Evolutionary conservation across 169 alveolate species (phyloP).

Genomic region (Plasmodium falciparum): DNA sequence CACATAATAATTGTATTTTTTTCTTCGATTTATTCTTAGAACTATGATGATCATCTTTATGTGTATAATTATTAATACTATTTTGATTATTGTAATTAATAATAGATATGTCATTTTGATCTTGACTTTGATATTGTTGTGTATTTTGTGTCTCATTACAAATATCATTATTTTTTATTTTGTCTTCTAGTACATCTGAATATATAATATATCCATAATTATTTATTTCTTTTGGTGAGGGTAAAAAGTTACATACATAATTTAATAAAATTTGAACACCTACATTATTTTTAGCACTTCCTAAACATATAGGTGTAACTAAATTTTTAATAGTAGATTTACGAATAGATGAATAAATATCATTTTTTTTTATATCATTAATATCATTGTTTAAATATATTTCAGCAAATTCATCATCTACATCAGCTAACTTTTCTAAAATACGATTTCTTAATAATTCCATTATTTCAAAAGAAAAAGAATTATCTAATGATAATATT

Average conservation of each 20-base stretch:
- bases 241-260: slow-evolving; percentile 94
- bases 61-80: neutral
- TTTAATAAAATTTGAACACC: slow-evolving; percentile 95
- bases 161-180: neutral
- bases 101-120: neutral
- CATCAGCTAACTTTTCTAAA: slow-evolving; percentile 92
- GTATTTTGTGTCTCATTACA: neutral
- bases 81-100: neutral
- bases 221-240: slow-evolving; percentile 90
- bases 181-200: slow-evolving; percentile 52
- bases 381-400: slow-evolving; percentile 86
- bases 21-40: slow-evolving; percentile 79
- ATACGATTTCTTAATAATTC: slow-evolving; percentile 82
- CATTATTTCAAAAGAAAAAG: slow-evolving; percentile 33
- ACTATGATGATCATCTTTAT: slow-evolving; percentile 9
- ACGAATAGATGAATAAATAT: slow-evolving; percentile 81
- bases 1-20: slow-evolving; percentile 77
- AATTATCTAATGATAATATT: slow-evolving; percentile 33
- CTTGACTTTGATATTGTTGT: neutral
- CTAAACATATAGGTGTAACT: slow-evolving; percentile 94
- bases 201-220: slow-evolving; percentile 74
- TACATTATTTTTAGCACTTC: slow-evolving; percentile 96
- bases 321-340: slow-evolving; percentile 82
- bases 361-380: slow-evolving; percentile 79
- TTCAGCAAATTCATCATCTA: slow-evolving; percentile 95